Base-by-base conservation (phyloP, 2,329 filamentous ascomycete genomes). In the Arachnomyces sp. region DNA sequence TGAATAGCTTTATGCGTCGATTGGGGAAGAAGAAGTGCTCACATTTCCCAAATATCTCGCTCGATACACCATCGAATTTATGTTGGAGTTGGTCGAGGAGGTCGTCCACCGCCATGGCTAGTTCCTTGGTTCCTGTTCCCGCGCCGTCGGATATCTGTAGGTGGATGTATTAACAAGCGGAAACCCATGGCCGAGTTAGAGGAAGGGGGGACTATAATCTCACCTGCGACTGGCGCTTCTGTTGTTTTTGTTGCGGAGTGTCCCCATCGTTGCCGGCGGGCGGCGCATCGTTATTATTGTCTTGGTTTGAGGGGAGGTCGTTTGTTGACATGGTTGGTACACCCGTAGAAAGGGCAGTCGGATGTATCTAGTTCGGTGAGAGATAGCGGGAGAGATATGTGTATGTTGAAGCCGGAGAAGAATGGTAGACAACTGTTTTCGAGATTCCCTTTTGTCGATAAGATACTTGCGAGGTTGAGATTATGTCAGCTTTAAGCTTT, bases 21-120 rank as follows among this genome's bases (percentile, higher is more conserved):
- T n/a, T n/a, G 15, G 29, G 34, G 29, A 39, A 36, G 32, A 28
- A 13, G 18, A 36, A 32, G 25, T 8, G 68, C 81, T 60, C 63
- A 94, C 88, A 86, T 67, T 94, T 95, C 29, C 83, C 77, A 53
- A 94, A 86, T 44, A 95, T 82, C 65, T 95, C 89, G 44, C 79
- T 83, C 7, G 86, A 93, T 4, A 95, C 80, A 9, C 77, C 78
- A 14, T 84, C 81, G 61, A 95, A 95, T 61, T 94, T 94, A 61
- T 78, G 82, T 38, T 85, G 86, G 0, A 95, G 68, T 34, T 86
- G 82, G 57, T 89, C 87, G 3, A 95, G 70, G 2, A 95, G 74
- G 31, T 95, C 86, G 52, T 95, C 89, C 1, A 95, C 82, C 2
- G 88, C 86, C 3, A 78, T 78, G 2, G 80, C 80, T 42, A 93